Percentiles rank a stretch among this genome's conserved stretches.
Conservation (phyloP, 169 alveolate species). For the Plasmodium gonderi region DNA sequence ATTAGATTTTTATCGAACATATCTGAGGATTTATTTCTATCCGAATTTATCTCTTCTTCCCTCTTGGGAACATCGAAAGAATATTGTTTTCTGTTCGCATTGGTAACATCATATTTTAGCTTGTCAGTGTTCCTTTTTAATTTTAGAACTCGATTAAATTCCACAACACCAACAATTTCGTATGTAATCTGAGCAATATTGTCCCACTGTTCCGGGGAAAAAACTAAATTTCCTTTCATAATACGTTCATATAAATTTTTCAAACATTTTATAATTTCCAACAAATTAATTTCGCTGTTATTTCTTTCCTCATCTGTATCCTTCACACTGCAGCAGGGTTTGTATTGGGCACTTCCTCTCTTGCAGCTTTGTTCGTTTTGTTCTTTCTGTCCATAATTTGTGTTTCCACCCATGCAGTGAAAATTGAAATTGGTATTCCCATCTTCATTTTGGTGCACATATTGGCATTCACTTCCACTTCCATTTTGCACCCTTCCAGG, state of each 20-base stretch:
- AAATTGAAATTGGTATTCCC: background rate
- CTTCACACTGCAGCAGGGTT: background rate
- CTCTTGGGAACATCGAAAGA: background rate
- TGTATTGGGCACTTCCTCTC: background rate
- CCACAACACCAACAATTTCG: conserved; percentile 38
- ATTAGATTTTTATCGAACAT: background rate
- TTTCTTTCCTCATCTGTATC: background rate
- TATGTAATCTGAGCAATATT: conserved; percentile 56
- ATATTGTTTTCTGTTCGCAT: conserved; percentile 5
- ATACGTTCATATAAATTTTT: conserved; percentile 34
- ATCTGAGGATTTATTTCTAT: background rate
- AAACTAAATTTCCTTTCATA: conserved; percentile 32
- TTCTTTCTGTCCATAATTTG: background rate
- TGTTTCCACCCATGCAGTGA: background rate
- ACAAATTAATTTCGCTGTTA: conserved; percentile 18
- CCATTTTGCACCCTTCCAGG: background rate
- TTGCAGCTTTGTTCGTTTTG: too few relatives aligned
- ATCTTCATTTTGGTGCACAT: background rate
- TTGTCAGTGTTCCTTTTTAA: conserved; percentile 15
- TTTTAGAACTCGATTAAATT: conserved; percentile 32
- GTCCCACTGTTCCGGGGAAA: conserved; percentile 59
- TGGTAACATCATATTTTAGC: conserved; percentile 1
- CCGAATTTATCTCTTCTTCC: background rate
- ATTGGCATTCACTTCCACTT: background rate
- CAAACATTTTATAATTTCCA: conserved; percentile 47